Percentiles rank a stretch among this genome's conserved stretches.
phyloP scores from a whole-genome alignment of 176 grass and related monocot species.

The Aegilops longissima region DNA sequence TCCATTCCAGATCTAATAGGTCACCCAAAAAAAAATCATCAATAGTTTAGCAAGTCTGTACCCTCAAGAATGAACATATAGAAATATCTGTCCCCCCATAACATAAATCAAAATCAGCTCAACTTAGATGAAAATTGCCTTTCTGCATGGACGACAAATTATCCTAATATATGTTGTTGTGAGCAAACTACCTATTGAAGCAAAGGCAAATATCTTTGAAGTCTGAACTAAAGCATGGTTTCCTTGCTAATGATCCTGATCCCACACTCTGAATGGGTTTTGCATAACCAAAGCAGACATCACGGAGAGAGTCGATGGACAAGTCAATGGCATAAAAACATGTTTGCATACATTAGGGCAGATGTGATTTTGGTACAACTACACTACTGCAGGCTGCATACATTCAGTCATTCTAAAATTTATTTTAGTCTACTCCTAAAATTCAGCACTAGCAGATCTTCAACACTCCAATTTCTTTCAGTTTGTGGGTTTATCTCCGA shows the following conservation, averaged over 20 bases:
- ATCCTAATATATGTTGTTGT: too few species aligned
- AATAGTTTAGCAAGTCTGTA: not conserved
- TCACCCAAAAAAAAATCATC: slow-evolving; percentile 2
- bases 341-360: not conserved
- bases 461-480: too few species aligned
- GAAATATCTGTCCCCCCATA: not conserved
- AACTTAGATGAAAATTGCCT: too few species aligned
- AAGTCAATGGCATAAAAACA: not conserved
- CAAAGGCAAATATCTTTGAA: not conserved
- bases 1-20: slow-evolving; percentile 65
- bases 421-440: too few species aligned
- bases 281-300: not conserved
- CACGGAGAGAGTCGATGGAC: not conserved
- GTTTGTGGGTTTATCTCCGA: too few species aligned
- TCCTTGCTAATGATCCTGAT: not conserved
- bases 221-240: not conserved
- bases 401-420: too few species aligned
- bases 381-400: not conserved
- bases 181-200: not conserved
- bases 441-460: too few species aligned
- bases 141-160: too few species aligned
- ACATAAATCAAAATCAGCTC: not conserved
- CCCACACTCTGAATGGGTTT: not conserved
- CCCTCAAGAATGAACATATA: not conserved
- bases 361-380: not conserved